Conservation (phyloP, 2,329 filamentous ascomycete species). For the Dactylellina cionopaga region DNA sequence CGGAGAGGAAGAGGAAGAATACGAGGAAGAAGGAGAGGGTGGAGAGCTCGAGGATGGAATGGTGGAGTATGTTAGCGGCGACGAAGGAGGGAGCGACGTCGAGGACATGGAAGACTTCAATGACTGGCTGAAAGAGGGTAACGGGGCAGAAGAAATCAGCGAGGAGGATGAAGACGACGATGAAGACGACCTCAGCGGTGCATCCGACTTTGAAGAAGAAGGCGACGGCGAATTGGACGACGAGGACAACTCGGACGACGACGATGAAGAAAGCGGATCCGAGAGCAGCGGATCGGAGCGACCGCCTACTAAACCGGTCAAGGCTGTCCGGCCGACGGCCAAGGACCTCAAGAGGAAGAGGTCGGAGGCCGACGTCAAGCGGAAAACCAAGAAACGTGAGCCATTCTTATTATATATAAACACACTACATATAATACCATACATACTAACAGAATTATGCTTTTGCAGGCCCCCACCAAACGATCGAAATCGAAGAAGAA, state of each 20-base stretch:
- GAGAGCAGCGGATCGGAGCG: constrained; percentile 35
- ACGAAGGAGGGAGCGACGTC: constrained; percentile 84
- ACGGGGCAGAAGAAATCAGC: constrained; percentile 64
- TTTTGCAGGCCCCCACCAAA: constrained; percentile 54
- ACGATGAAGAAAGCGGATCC: constrained; percentile 26
- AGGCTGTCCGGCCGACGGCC: constrained; percentile 39
- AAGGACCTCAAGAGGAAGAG: constrained; percentile 55
- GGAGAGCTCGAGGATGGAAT: constrained; percentile 74
- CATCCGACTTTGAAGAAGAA: constrained; percentile 48
- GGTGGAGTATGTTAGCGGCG: constrained; percentile 92
- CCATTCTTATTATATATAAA: neutral
- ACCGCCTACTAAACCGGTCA: constrained; percentile 26
- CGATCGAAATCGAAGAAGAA: constrained; percentile 57
- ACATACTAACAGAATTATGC: constrained; percentile 25
- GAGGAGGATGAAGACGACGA: constrained; percentile 35
- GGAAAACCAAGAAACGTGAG: constrained; percentile 57
- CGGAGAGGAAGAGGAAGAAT: constrained; percentile 82
- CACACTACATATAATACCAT: neutral
- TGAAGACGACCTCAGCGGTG: constrained; percentile 27
- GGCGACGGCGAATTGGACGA: constrained; percentile 33
- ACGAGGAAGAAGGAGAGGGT: constrained; percentile 74
- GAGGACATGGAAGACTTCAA: constrained; percentile 77
- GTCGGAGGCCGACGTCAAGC: constrained; percentile 53
- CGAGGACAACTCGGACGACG: constrained; percentile 33
- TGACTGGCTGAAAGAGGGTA: constrained; percentile 84